Base-by-base conservation (phyloP, 2,329 filamentous ascomycete genomes). In the Trichoderma lentiforme region DNA sequence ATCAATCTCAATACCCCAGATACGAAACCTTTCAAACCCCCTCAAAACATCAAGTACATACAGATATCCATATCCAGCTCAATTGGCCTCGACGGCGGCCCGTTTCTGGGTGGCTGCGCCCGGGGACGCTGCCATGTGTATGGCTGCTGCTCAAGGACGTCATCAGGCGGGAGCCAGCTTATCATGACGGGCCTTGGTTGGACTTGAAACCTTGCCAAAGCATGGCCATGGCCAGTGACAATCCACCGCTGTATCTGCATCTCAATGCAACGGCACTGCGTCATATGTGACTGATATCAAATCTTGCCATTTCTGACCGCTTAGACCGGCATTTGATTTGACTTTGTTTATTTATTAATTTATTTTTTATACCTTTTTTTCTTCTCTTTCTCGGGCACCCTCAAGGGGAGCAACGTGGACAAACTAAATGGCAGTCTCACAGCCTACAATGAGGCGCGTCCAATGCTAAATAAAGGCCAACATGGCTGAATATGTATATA, bases 151-250 rank as follows among this genome's bases (percentile, higher is more conserved):
- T 53, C 26, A 18, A 61, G 70, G 61, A 67, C 70, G 70, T 71
- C 70, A 71, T 71, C 63, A 61, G 70, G 36, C 53, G 70, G 62
- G 28, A n/a, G 39, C 6, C 39, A n/a, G 39, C 62, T 67, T 67
- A 71, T 71, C 70, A 66, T 61, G 21, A 34, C 18, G 21, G 36
- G 56, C 28, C 36, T 26, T 47, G 8, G 32, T 28, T 34, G 15
- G 64, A 43, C 66, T 56, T 57, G 67, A 62, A 62, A 60, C 61
- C 61, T 65, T 60, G 61, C 51, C 28, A 30, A 26, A 15, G n/a
- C 56, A 63, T 63, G 43, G 58, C 32, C 47, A 15, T 14, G 24
- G 58, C 56, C 39, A 56, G 28, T 56, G 34, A 51, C 43, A 51
- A 51, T n/a, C 9, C n/a, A 21, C 43, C n/a, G 43, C 24, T 56